Base-by-base conservation (phyloP, 2,329 filamentous ascomycete genomes). In the Allantophomopsis lycopodina region DNA sequence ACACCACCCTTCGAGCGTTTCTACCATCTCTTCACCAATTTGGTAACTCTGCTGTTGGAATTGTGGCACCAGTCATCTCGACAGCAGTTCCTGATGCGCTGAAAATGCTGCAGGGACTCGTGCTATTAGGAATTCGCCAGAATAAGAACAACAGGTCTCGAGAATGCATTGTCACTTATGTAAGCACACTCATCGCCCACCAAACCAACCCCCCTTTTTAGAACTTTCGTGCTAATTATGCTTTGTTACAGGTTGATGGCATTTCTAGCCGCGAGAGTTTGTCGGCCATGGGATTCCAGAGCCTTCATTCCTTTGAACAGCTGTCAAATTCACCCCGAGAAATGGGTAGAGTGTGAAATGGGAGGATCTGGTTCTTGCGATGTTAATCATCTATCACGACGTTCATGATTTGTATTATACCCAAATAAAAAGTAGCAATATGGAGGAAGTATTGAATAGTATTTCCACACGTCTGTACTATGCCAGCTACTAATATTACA, bases 11-110 rank as follows among this genome's bases (percentile, higher is more conserved):
- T 20, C 71, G 75, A 1, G 72, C 76, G 35, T 74, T 72, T 47
- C 69, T 81, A 47, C 76, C 78, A 1, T 65, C 68, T 2, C 57
- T 80, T 40, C 66, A 71, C 37, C 31, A 35, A 13, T 18, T 37
- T 2, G 63, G 68, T 36, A 53, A 62, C 14, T 14, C 20, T 7
- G 66, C 69, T 4, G 77, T 77, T 5, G 79, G 77, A 2, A 78
- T 83, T 35, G 74, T 76, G 3, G 76, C 72, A 14, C 76, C 76
- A 0, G 75, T 83, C 5, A 76, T 83, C 42, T 76, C 73, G 10
- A 70, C 72, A 2, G 68, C 71, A 35, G 75, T 23, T 7, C n/a
- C n/a, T n/a, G 21, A 38, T 6, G n/a, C 23, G 2, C 20, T 5
- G 4, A 13, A 72, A 2, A 56, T 82, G 14, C 60, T 82, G 50